Conservation (phyloP, 495 filamentous ascomycete species). For the Cetradonia linearis region DNA sequence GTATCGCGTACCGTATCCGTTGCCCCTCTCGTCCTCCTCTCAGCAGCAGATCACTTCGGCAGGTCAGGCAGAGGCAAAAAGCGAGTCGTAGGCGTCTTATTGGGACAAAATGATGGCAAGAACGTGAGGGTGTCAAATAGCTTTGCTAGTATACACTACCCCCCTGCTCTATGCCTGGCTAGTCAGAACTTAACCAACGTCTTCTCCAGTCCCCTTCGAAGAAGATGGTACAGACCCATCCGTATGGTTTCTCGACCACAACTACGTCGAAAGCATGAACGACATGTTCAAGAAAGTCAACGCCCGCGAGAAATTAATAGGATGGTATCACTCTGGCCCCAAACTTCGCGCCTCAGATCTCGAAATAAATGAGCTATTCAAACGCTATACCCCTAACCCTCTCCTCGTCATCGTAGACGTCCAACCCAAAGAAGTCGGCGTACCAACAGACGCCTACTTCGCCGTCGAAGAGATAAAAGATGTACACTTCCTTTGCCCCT, state of each 20-base stretch:
- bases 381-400: constrained; percentile 94
- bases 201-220: constrained; percentile 77
- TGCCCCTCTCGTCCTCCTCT: constrained; percentile 93
- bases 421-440: constrained; percentile 94
- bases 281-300: constrained; percentile 99
- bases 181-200: neutral
- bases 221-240: constrained; percentile 97
- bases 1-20: constrained; percentile 91
- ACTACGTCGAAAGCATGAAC: constrained; percentile 98
- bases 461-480: constrained; percentile 99
- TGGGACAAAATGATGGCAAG: constrained; percentile 91
- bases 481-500: constrained; percentile 46
- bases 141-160: constrained; percentile 67
- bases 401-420: constrained; percentile 97
- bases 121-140: constrained; percentile 97
- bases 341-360: constrained; percentile 95
- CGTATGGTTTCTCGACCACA: constrained; percentile 98
- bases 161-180: constrained; percentile 10
- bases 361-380: constrained; percentile 99
- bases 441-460: constrained; percentile 98
- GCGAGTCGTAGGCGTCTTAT: constrained; percentile 88
- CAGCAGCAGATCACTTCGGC: constrained; percentile 96
- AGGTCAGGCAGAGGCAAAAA: constrained; percentile 84
- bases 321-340: constrained; percentile 98
- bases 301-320: constrained; percentile 95